These are phyloP conservation scores for Didymella segeticola DNA, from an alignment of 2,329 filamentous ascomycete species.

Conservation along the genomic window DNA sequence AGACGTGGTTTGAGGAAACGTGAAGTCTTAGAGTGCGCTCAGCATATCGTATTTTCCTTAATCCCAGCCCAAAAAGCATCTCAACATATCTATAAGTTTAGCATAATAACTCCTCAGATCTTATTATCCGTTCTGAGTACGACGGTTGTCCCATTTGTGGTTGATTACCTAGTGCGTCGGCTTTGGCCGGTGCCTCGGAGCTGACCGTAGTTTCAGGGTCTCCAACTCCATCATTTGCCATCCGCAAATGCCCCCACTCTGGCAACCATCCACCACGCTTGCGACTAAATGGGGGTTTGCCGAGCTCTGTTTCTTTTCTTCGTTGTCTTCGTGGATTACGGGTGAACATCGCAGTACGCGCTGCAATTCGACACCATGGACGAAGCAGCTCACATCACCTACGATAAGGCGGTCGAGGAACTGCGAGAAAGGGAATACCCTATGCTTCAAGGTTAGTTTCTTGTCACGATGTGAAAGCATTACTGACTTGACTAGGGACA, in stretches of 20 bases:
- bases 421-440: conserved; percentile 70
- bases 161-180: conserved; percentile 13
- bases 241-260: conserved; percentile 41
- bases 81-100: too few species aligned
- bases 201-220: conserved; percentile 16
- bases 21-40: too few species aligned
- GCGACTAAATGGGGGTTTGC: conserved; percentile 36
- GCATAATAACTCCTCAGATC: too few species aligned
- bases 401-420: conserved; percentile 66
- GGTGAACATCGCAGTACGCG: conserved; percentile 18
- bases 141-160: background rate
- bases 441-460: conserved; percentile 67
- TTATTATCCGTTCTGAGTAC: too few species aligned
- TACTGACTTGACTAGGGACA: conserved; percentile 60
- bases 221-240: conserved; percentile 38
- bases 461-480: background rate
- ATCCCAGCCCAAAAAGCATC: too few species aligned
- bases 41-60: too few species aligned
- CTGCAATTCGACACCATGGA: conserved; percentile 31
- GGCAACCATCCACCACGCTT: conserved; percentile 32
- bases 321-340: conserved; percentile 30
- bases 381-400: conserved; percentile 45
- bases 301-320: conserved; percentile 8
- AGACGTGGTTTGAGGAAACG: too few species aligned
- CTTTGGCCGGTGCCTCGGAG: conserved; percentile 19